These are phyloP conservation scores for Neltuma alba DNA, from an alignment of 306 rosid species.

Conservation along the genomic window DNA sequence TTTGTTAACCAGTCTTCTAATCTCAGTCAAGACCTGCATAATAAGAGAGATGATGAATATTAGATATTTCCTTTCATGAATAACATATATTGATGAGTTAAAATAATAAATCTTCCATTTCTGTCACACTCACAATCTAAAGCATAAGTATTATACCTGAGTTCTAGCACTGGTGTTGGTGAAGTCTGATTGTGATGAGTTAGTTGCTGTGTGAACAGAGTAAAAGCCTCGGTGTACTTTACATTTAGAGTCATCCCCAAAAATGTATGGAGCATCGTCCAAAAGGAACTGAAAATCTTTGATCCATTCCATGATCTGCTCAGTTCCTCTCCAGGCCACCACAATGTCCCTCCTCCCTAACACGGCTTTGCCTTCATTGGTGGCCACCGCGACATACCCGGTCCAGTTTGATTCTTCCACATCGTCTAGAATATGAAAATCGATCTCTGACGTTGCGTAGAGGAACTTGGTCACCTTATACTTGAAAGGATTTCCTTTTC, in stretches of 20 bases:
- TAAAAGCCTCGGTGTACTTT: neutral
- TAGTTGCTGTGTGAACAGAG: neutral
- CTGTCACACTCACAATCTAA: too few relatives aligned
- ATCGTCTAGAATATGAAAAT: neutral
- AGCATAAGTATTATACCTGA: neutral
- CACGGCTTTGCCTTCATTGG: neutral
- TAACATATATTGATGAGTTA: neutral
- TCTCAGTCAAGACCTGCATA: conserved; percentile 54
- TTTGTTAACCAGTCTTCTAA: conserved; percentile 51
- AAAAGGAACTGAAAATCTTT: neutral
- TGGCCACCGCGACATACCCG: neutral
- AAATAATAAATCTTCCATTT: too few relatives aligned
- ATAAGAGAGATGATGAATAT: neutral
- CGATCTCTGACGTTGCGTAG: neutral
- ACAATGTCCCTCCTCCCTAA: neutral
- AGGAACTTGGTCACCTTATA: neutral
- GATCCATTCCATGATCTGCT: neutral
- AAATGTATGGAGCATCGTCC: neutral
- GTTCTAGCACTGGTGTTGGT: neutral
- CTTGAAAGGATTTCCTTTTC: neutral
- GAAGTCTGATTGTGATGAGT: neutral
- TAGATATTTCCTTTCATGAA: neutral
- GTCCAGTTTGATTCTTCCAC: neutral
- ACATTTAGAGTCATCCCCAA: neutral
- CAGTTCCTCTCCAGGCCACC: neutral